Base-by-base conservation (phyloP, 495 filamentous ascomycete genomes). In the Aspergillus taichungensis region DNA sequence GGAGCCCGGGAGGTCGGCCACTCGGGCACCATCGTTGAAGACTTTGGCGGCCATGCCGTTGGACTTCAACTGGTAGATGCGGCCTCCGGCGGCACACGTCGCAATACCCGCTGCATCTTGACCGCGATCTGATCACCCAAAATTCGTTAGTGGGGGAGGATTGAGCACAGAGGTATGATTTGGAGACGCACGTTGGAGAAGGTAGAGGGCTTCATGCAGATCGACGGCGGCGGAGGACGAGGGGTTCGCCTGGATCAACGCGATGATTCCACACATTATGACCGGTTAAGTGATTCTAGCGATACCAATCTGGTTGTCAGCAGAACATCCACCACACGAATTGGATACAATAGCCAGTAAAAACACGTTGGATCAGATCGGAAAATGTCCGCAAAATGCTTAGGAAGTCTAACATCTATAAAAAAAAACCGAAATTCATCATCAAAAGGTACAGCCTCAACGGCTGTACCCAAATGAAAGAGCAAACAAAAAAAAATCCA, bases 1-100 rank as follows among this genome's bases (percentile, higher is more conserved):
- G 56, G 76, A 87, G 10, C 91, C 89, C 9, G 87, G 87, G 37
- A 95, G 82, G 55, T 91, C 85, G 38, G 72, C 65, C 13, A 90
- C 75, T 37, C 84, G 76, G 38, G 82, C 77, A 45, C 85, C 87
- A 46, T 90, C 83, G 14, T 72, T 75, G 68, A 94, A 94, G 47
- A 94, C 86, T 67, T 87, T 88, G 47, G 84, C 77, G 18, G 87
- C 92, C 77, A 95, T 87, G 30, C 89, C 91, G 61, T 91, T 91
- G 42, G 88, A 86, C 69, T 95, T 96, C 63, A 86, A 81, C 54
- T 95, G 89, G 64, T 82, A 89, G 45, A 95, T 84, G 9, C 85
- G 77, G 49, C 91, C 88, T 10, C 87, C 85, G 0, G 75, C 62
- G 5, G 78, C 82, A 56, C 87, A 94, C 14, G 83, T 89, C 29